Conservation (phyloP, 2,329 filamentous ascomycete species). For the Alternaria tenuissima region DNA sequence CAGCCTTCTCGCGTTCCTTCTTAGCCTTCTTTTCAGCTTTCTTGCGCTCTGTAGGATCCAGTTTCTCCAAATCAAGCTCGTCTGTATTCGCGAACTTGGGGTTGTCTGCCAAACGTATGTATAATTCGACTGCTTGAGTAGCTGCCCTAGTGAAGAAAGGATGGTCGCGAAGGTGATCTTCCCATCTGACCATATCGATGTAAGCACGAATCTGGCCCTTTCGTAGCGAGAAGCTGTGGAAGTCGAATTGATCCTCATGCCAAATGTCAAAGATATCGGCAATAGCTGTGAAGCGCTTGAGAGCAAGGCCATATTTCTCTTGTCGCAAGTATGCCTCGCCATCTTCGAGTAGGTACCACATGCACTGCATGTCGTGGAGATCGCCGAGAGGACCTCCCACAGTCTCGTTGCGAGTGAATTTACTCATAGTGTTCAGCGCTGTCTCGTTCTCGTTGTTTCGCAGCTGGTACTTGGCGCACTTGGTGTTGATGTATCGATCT, state of each 20-base stretch:
- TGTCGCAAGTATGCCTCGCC: slow-evolving; percentile 87
- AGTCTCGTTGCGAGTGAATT: slow-evolving; percentile 93
- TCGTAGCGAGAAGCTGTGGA: slow-evolving; percentile 95
- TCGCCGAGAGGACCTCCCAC: slow-evolving; percentile 88
- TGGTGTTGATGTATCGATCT: slow-evolving; percentile 98
- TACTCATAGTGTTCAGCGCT: slow-evolving; percentile 85
- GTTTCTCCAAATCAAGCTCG: slow-evolving; percentile 61
- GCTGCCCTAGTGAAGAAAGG: slow-evolving; percentile 91
- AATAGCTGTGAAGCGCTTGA: slow-evolving; percentile 90
- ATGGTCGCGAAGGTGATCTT: slow-evolving; percentile 88
- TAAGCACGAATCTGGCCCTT: slow-evolving; percentile 97
- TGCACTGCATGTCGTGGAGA: slow-evolving; percentile 96
- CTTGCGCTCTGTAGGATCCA: slow-evolving; percentile 73
- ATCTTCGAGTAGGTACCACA: slow-evolving; percentile 97
- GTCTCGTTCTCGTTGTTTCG: slow-evolving; percentile 90
- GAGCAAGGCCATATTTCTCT: slow-evolving; percentile 80
- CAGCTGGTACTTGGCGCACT: slow-evolving; percentile 95
- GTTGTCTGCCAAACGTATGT: slow-evolving; percentile 79
- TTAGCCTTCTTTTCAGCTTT: slow-evolving; percentile 91
- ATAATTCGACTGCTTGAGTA: slow-evolving; percentile 80
- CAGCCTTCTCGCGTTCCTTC: slow-evolving; percentile 75
- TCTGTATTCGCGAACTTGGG: slow-evolving; percentile 71
- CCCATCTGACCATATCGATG: slow-evolving; percentile 95
- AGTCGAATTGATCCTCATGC: slow-evolving; percentile 99
- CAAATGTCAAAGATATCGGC: slow-evolving; percentile 95